phyloP scores from a whole-genome alignment of 2,329 filamentous ascomycete genomes.

The Penicillium griseofulvum region DNA sequence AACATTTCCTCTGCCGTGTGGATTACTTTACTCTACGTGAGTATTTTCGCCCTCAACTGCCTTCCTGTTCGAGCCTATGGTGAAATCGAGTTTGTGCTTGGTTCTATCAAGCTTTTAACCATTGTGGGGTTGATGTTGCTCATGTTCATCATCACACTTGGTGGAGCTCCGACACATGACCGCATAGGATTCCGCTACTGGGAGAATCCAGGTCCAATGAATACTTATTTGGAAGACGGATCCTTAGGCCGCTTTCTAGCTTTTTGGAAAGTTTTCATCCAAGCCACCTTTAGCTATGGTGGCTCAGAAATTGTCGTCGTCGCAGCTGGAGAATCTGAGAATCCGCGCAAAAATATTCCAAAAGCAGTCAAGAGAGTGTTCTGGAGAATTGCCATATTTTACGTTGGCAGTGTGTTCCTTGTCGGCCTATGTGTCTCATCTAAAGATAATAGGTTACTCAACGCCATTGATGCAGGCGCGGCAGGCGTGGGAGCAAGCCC shows the following conservation, averaged over 20 bases:
- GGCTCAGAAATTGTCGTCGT: constrained; percentile 48
- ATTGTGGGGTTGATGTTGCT: constrained; percentile 51
- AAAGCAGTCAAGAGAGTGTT: constrained; percentile 53
- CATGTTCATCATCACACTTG: constrained; percentile 52
- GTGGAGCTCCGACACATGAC: constrained; percentile 20
- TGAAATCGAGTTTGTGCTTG: constrained; percentile 45
- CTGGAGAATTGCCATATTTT: constrained; percentile 55
- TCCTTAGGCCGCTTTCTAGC: constrained; percentile 44
- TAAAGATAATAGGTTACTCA: constrained; percentile 47
- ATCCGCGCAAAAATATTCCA: constrained; percentile 51
- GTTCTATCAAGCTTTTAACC: constrained; percentile 50
- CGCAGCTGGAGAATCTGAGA: constrained; percentile 51
- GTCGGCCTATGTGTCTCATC: constrained; percentile 45
- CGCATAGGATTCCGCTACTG: constrained; percentile 46
- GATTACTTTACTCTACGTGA: constrained; percentile 20
- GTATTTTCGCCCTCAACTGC: constrained; percentile 18
- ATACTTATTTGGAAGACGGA: constrained; percentile 39
- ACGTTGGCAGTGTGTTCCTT: constrained; percentile 54
- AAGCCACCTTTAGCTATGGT: constrained; percentile 32
- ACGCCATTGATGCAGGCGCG: constrained; percentile 36
- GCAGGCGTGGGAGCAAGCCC: constrained; percentile 49
- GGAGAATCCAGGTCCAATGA: constrained; percentile 45
- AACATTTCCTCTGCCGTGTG: constrained; percentile 19
- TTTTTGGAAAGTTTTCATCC: constrained; percentile 37
- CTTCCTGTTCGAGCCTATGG: constrained; percentile 22